Evolutionary conservation across 2,329 filamentous ascomycete species (phyloP).

Genomic region (Cordyceps cicadae): DNA sequence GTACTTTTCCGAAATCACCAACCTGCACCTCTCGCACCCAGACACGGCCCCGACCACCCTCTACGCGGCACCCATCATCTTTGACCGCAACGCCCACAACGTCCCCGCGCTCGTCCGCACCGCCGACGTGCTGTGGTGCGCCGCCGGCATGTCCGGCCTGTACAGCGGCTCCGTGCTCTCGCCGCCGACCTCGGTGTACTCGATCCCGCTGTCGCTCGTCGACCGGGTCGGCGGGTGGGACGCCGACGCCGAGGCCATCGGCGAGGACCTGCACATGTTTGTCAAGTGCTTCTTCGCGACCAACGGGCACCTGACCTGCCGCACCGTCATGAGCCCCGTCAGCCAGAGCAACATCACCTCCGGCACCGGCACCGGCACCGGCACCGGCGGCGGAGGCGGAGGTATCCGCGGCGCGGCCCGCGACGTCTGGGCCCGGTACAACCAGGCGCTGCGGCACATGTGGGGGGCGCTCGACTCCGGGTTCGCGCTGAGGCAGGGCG

Average conservation of each 20-base stretch:
- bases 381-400: too few species aligned
- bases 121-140: constrained; percentile 64
- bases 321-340: constrained; percentile 58
- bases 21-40: constrained; percentile 52
- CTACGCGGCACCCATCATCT: constrained; percentile 64
- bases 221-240: constrained; percentile 68
- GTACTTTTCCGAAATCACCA: constrained; percentile 58
- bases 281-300: constrained; percentile 70
- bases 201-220: constrained; percentile 56
- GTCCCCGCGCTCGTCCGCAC: constrained; percentile 62
- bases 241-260: constrained; percentile 60
- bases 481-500: constrained; percentile 50
- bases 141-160: constrained; percentile 61
- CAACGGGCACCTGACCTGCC: constrained; percentile 58
- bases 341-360: constrained; percentile 66
- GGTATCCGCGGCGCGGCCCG: constrained; percentile 40
- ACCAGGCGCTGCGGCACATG: constrained; percentile 67
- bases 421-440: constrained; percentile 59
- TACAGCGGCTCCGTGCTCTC: constrained; percentile 56
- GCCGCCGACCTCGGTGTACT: constrained; percentile 68
- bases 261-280: constrained; percentile 71
- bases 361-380: constrained; percentile 39
- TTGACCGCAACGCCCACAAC: constrained; percentile 63
- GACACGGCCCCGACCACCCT: constrained; percentile 54
- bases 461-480: constrained; percentile 66